Base-by-base conservation (phyloP, 73 alveolate genomes). In the Effrenium voratum region DNA sequence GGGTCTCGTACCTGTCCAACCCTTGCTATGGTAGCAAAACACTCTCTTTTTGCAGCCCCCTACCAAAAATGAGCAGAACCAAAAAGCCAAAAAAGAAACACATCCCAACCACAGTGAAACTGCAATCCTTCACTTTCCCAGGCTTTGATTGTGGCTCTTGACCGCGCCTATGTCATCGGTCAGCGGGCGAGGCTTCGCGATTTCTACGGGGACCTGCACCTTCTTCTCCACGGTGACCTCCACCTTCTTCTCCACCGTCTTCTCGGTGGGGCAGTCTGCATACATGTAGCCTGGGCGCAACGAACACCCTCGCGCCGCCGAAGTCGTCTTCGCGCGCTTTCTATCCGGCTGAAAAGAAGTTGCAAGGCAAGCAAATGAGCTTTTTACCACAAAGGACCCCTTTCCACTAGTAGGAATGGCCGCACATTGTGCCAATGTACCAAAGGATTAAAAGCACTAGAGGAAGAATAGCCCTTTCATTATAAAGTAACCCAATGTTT, bases 221-320 rank as follows among this genome's bases (percentile, higher is more conserved):
- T 82, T 46, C 50, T 82, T 82, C 38, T 82, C 92, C 13, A 82
- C 92, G 47, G 13, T 5, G 52, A 82, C 92, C 73, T 82, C 92
- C 92, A 82, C 75, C 43, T 82, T 5, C 92, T 82, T 82, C 50
- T 82, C 92, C 3, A 82, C 92, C 36, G 49, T 60, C 32, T 73
- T 59, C 36, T 82, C 92, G 8, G 92, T 82, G 76, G 92, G 92
- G 92, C 92, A 47, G 92, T 82, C 92, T 34, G 92, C 92, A 34
- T 82, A 82, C 92, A 82, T 82, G 49, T 82, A 82, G 92, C 90
- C 90, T 79, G 68, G 8, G n/a, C n/a, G n/a, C n/a, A n/a, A n/a
- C n/a, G n/a, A n/a, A n/a, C n/a, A n/a, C n/a, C n/a, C n/a, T n/a
- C n/a, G n/a, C n/a, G n/a, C n/a, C n/a, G n/a, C n/a, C n/a, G n/a